Conservation (phyloP, 2,329 filamentous ascomycete genomes). For the Colletotrichum liaoningense region DNA sequence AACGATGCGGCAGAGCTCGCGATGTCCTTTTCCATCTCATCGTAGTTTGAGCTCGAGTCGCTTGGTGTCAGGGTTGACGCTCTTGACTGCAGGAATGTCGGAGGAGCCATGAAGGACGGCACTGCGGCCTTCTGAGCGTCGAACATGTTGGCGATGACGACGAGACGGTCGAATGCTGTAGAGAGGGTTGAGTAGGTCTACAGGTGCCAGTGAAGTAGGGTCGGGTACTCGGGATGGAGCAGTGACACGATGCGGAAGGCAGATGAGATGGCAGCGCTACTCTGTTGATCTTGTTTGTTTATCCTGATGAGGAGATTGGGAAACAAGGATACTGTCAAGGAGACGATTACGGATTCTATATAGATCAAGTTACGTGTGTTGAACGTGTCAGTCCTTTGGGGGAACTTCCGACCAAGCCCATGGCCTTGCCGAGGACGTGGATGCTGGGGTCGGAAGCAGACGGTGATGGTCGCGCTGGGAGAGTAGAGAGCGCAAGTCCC, state of each 20-base stretch:
- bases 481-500: constrained; percentile 3
- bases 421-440: constrained; percentile 21
- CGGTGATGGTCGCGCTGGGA: neutral
- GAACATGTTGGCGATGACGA: constrained; percentile 14
- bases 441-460: constrained; percentile 11
- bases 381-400: neutral
- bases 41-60: constrained; percentile 7
- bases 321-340: neutral
- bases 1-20: constrained; percentile 22
- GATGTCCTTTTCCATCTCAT: constrained; percentile 26
- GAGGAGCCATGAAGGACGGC: neutral
- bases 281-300: neutral
- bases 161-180: neutral
- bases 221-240: neutral
- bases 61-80: constrained; percentile 16
- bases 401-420: neutral
- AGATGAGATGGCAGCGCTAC: neutral
- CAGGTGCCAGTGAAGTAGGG: neutral
- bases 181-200: neutral
- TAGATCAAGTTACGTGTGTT: neutral
- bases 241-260: constrained; percentile 5
- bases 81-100: neutral
- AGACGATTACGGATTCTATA: neutral
- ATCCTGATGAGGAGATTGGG: neutral
- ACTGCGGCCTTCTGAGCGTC: neutral